Evolutionary conservation across 1,284 basidiomycete genomes (phyloP).

Genomic region (Lignosus rhinocerotis): DNA sequence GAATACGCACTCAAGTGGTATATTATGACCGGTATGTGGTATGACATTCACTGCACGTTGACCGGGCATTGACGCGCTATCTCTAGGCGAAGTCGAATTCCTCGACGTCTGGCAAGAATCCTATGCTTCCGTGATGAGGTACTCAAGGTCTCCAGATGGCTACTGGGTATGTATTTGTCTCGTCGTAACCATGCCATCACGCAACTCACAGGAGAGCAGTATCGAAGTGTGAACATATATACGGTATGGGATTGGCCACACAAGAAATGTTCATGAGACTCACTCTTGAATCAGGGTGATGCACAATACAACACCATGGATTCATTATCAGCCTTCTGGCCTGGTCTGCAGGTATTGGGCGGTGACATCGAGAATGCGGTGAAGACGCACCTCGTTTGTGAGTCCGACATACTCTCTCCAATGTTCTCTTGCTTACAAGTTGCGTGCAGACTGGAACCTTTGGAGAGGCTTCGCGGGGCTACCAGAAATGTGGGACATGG

Average conservation of each 20-base stretch:
- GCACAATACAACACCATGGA: slow-evolving; percentile 73
- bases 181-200: neutral
- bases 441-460: slow-evolving; percentile 76
- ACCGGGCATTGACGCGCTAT: neutral
- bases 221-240: slow-evolving; percentile 76
- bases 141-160: slow-evolving; percentile 79
- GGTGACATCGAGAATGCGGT: slow-evolving; percentile 91
- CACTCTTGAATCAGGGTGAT: slow-evolving; percentile 48
- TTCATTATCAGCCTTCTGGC: slow-evolving; percentile 87
- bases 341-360: slow-evolving; percentile 84
- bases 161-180: slow-evolving; percentile 67
- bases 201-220: slow-evolving; percentile 39
- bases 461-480: slow-evolving; percentile 85
- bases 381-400: slow-evolving; percentile 81
- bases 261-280: neutral
- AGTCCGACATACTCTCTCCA: slow-evolving; percentile 28
- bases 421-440: neutral
- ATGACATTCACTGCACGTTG: neutral
- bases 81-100: slow-evolving; percentile 80
- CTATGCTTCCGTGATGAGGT: slow-evolving; percentile 87
- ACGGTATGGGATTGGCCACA: slow-evolving; percentile 35
- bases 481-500: slow-evolving; percentile 88
- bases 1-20: slow-evolving; percentile 92
- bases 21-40: slow-evolving; percentile 79
- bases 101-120: slow-evolving; percentile 91